These are phyloP conservation scores for Blastosporella zonata DNA, from an alignment of 1,284 basidiomycete species.

Conservation along the genomic window DNA sequence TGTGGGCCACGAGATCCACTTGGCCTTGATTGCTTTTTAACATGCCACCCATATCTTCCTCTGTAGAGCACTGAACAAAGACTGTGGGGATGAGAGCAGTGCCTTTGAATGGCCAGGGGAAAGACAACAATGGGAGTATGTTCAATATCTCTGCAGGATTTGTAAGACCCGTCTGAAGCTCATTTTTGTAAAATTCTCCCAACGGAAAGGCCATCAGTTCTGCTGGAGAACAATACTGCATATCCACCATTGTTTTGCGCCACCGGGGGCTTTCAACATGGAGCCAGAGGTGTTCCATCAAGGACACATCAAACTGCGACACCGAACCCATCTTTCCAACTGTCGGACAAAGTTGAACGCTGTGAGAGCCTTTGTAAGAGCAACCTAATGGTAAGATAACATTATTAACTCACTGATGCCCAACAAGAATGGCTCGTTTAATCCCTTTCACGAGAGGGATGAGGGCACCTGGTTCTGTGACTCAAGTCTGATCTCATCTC, in stretches of 20 bases:
- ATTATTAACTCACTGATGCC: conserved; percentile 53
- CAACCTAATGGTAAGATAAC: background rate
- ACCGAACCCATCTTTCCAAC: conserved; percentile 55
- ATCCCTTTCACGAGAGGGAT: conserved; percentile 66
- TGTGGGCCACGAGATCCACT: conserved; percentile 43
- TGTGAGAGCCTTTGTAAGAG: conserved; percentile 23
- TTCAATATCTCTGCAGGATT: conserved; percentile 38
- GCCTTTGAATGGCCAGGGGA: conserved; percentile 51
- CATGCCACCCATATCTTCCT: conserved; percentile 56
- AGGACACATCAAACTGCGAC: conserved; percentile 54
- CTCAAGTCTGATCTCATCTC: too few relatives aligned
- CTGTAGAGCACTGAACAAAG: conserved; percentile 52
- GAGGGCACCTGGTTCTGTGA: conserved; percentile 59
- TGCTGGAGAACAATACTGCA: conserved; percentile 62
- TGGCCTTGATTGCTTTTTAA: conserved; percentile 64
- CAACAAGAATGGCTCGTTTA: conserved; percentile 54
- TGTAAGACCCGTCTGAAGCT: conserved; percentile 44
- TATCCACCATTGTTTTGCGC: conserved; percentile 58
- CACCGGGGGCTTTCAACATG: conserved; percentile 35
- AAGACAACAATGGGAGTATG: conserved; percentile 38
- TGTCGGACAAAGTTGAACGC: conserved; percentile 63
- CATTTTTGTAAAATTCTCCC: conserved; percentile 54
- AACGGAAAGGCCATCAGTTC: conserved; percentile 61
- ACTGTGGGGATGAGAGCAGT: conserved; percentile 44
- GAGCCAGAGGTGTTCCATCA: conserved; percentile 58